A percentile compares a stretch with the other conserved stretches of the same genome.
Evolutionary conservation across 192 early-diverging fungal genomes (phyloP).

Genomic region (Pecoramyces ruminantium): DNA sequence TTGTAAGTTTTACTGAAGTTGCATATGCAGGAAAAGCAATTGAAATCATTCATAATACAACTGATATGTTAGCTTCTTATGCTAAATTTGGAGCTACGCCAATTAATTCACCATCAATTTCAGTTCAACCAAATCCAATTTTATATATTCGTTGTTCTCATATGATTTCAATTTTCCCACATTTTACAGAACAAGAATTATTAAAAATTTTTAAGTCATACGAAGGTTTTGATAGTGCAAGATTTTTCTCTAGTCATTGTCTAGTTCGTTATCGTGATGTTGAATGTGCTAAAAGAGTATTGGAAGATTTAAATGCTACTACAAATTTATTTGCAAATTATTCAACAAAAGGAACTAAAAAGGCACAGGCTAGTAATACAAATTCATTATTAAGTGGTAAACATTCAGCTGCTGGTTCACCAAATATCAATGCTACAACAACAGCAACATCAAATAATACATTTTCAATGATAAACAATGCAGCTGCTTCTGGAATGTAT

Average conservation of each 20-base stretch:
- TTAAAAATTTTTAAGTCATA: constrained; percentile 23
- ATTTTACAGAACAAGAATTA: constrained; percentile 25
- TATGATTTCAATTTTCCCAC: constrained; percentile 21
- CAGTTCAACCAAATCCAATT: constrained; percentile 27
- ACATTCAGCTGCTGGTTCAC: background rate
- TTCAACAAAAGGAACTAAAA: constrained; percentile 29
- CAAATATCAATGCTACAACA: background rate
- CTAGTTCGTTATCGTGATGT: constrained; percentile 22
- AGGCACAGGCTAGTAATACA: background rate
- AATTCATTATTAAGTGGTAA: background rate
- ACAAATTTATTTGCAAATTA: constrained; percentile 33
- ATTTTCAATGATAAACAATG: background rate
- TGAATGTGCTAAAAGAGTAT: constrained; percentile 17
- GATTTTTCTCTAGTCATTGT: constrained; percentile 27
- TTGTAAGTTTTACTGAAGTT: background rate
- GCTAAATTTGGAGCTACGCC: constrained; percentile 25
- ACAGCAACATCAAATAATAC: background rate
- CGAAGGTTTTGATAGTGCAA: constrained; percentile 28
- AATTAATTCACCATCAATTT: constrained; percentile 19
- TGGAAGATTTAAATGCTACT: constrained; percentile 26
- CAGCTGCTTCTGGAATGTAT: background rate
- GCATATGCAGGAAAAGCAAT: background rate
- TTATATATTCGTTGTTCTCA: constrained; percentile 10
- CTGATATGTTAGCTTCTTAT: constrained; percentile 31
- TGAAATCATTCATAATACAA: constrained; percentile 5